Evolutionary conservation across 208 protist genomes (phyloP).

Genomic region (Acanthamoeba quina): DNA sequence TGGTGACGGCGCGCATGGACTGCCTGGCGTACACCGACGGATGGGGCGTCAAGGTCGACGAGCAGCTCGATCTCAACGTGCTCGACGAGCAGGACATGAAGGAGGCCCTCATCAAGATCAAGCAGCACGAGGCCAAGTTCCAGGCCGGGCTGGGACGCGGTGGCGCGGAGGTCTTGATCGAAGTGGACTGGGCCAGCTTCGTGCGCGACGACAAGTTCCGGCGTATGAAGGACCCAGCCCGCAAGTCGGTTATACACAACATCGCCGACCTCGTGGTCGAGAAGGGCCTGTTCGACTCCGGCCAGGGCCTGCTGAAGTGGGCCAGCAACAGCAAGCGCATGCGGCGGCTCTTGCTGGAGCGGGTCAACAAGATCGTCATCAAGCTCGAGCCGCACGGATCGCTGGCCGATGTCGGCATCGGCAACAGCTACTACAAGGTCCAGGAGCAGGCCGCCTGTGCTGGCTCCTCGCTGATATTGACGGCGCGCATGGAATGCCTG

Average conservation of each 20-base stretch:
- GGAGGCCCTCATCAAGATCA: background rate
- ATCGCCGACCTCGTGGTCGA: background rate
- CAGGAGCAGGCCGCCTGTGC: background rate
- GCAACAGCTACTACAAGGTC: conserved; percentile 7
- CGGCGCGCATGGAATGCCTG: background rate
- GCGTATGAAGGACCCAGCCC: background rate
- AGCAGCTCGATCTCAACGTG: background rate
- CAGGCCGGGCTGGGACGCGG: background rate
- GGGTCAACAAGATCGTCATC: conserved; percentile 21
- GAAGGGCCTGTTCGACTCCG: background rate
- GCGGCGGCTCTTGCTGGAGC: background rate
- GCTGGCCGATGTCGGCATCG: background rate
- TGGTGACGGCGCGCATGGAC: conserved; percentile 24
- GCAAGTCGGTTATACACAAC: background rate
- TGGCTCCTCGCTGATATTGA: background rate
- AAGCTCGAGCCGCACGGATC: background rate
- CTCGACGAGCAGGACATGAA: background rate
- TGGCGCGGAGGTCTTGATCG: background rate
- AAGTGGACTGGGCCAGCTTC: conserved; percentile 1
- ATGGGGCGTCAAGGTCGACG: conserved; percentile 29
- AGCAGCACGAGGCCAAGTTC: background rate
- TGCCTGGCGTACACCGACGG: background rate
- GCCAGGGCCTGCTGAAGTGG: background rate
- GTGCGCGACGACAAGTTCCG: background rate
- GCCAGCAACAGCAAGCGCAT: background rate